These are phyloP conservation scores for Verticillium albo-atrum DNA, from an alignment of 2,329 filamentous ascomycete species.

Conservation along the genomic window DNA sequence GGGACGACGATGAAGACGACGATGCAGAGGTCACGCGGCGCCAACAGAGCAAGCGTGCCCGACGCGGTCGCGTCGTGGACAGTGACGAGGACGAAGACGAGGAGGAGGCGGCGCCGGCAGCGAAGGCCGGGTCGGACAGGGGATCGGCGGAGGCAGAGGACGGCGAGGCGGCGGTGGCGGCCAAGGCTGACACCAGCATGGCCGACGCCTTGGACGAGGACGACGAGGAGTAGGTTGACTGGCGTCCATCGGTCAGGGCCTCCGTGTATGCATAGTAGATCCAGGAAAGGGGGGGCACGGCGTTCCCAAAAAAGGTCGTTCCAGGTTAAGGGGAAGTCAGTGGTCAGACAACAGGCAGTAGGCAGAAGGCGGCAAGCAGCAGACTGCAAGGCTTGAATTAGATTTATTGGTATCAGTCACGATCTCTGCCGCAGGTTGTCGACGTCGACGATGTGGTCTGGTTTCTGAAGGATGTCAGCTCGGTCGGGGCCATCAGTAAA, in stretches of 20 bases:
- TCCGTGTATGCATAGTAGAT: not conserved
- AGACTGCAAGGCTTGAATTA: too few relatives aligned
- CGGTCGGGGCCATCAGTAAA: too few relatives aligned
- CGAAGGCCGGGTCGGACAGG: slow-evolving; percentile 19
- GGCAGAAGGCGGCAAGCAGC: too few relatives aligned
- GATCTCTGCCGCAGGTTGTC: not conserved
- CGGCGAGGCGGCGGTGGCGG: slow-evolving; percentile 14
- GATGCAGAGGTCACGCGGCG: slow-evolving; percentile 46
- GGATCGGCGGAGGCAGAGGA: slow-evolving; percentile 20
- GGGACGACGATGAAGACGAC: slow-evolving; percentile 40
- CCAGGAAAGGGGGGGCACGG: not conserved
- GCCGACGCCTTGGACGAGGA: slow-evolving; percentile 27
- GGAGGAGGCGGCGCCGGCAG: slow-evolving; percentile 18
- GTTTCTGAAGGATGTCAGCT: too few relatives aligned
- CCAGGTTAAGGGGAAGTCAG: not conserved
- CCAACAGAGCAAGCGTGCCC: slow-evolving; percentile 38
- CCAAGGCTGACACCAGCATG: slow-evolving; percentile 35
- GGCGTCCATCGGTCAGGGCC: not conserved
- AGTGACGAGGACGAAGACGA: slow-evolving; percentile 50
- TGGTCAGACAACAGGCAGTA: too few relatives aligned
- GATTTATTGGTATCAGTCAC: not conserved
- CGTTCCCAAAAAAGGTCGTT: not conserved
- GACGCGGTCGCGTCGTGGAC: slow-evolving; percentile 45
- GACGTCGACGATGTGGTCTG: too few relatives aligned
- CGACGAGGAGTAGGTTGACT: slow-evolving; percentile 20